Base-by-base conservation (phyloP, 2,329 filamentous ascomycete species). In the Botrytis fragariae region DNA sequence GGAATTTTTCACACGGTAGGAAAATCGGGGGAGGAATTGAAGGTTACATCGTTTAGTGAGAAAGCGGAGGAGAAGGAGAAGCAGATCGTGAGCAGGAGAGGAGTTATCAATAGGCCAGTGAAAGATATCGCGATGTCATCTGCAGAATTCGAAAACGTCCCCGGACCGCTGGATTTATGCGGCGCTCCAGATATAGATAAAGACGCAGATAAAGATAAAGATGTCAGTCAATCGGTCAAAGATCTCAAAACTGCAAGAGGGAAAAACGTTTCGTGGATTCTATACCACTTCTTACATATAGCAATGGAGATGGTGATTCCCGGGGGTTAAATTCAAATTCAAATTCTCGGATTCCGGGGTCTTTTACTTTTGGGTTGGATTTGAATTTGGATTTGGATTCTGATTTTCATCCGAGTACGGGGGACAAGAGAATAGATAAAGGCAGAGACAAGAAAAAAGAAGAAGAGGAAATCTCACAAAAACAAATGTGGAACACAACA, bases 171-270 rank as follows among this genome's bases (percentile, higher is more conserved):
- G 29, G 37, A 44, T 9, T 7, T 20, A 18, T 29, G 35, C 16
- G 3, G 37, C 3, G 16, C 20, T 9, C 5, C 8, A 2, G 16
- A 63, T 44, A 9, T 16, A 22, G 6, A n/a, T n/a, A 4, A 3
- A 42, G 37, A 42, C 18, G 7, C 3, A 6, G 16, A 22, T 20
- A 22, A 22, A 4, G 59, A 39, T 16, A 61, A 8, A 16, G 25
- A 12, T 2, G 7, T 37, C 3, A 2, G 12, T 16, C n/a, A 48
- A 44, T 10, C 32, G 4, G 63, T 10, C 7, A 6, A 32, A 0
- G 32, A 14, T 9, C 35, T 65, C 20, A n/a, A 1, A 32, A 6
- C 25, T 5, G 29, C 20, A 4, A 51, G 29, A 35, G 35, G 20
- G 1, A 16, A 16, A 4, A 48, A 48, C 25, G 22, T 42, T 4